Percentiles rank a stretch among this genome's conserved stretches.
phyloP scores from a whole-genome alignment of 2,329 filamentous ascomycete genomes.

The Hypoxylon sp. region DNA sequence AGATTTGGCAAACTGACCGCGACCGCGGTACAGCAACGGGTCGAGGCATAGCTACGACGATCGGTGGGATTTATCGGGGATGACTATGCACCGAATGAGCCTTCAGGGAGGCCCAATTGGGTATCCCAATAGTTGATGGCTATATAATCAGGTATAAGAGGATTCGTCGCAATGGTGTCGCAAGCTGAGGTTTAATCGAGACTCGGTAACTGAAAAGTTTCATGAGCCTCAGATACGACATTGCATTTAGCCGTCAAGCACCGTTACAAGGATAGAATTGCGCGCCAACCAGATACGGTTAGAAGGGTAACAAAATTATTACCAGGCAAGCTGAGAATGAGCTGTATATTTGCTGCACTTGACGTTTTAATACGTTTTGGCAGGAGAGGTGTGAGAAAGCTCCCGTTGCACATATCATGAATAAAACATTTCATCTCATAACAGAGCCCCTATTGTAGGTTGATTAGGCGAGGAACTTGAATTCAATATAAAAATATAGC shows the following conservation, averaged over 20 bases:
- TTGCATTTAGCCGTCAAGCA: slow-evolving; percentile 10
- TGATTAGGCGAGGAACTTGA: too few species aligned
- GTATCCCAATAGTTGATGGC: not conserved
- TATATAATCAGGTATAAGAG: not conserved
- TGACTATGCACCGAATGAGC: not conserved
- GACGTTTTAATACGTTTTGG: not conserved
- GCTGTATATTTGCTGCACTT: not conserved
- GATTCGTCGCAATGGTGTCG: slow-evolving; percentile 9
- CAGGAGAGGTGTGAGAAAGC: not conserved
- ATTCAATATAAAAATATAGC: too few species aligned
- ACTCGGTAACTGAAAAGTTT: slow-evolving; percentile 22
- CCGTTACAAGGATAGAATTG: not conserved
- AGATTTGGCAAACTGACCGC: slow-evolving; percentile 50
- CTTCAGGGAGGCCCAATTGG: not conserved
- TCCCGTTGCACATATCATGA: not conserved
- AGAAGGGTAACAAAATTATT: not conserved
- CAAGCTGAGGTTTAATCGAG: slow-evolving; percentile 29
- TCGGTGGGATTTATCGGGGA: not conserved
- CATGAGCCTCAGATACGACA: slow-evolving; percentile 22
- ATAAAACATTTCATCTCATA: not conserved
- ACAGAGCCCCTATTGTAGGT: not conserved
- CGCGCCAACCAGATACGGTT: not conserved
- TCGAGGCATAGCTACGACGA: slow-evolving; percentile 45
- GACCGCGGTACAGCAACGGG: slow-evolving; percentile 41
- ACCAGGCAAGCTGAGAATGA: not conserved